Base-by-base conservation (phyloP, 192 early-diverging fungal species). In the Linnemannia elongata region DNA sequence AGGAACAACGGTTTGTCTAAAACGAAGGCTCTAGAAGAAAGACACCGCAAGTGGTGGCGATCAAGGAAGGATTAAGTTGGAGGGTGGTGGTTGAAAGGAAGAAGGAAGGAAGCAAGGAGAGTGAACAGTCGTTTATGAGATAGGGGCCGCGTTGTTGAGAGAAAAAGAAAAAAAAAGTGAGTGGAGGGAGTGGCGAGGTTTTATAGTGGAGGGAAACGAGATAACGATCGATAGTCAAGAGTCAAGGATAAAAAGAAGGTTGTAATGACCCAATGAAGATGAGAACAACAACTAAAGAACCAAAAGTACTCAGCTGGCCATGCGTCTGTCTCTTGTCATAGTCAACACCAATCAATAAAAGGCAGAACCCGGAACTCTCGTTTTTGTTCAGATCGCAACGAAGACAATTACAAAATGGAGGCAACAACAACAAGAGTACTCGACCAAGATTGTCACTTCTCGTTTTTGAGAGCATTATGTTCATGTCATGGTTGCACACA, bases 131-230 rank as follows among this genome's bases (percentile, higher is more conserved):
- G 78, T 66, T 13, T 57, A 39, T 35, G 71, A 74, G 54, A 22
- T 39, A 6, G 69, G 38, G 24, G 41, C 69, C 54, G 73, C 63
- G 73, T 68, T 81, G 72, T 69, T 81, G 79, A 69, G 63, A 70
- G 38, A 42, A 44, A 70, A 70, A 33, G 27, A 38, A 57, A 54
- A 68, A 38, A 76, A 57, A 69, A 76, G 35, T 24, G 35, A 35
- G 33, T 45, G 54, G 55, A 44, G 36, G 17, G 49, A 3, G 49
- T 24, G 36, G 9, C 47, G 57, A 55, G 17, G 52, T 66, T 66
- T 66, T 66, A 66, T 66, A 66, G 35, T 12, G 60, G 27, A 33
- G 8, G n/a, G 18, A 52, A 27, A 27, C 24, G 22, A 60, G n/a
- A 45, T 45, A 45, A 45, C 44, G 57, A 60, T 8, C 22, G 57